phyloP scores from a whole-genome alignment of 495 filamentous ascomycete species.

The Penicillium tannophilum region DNA sequence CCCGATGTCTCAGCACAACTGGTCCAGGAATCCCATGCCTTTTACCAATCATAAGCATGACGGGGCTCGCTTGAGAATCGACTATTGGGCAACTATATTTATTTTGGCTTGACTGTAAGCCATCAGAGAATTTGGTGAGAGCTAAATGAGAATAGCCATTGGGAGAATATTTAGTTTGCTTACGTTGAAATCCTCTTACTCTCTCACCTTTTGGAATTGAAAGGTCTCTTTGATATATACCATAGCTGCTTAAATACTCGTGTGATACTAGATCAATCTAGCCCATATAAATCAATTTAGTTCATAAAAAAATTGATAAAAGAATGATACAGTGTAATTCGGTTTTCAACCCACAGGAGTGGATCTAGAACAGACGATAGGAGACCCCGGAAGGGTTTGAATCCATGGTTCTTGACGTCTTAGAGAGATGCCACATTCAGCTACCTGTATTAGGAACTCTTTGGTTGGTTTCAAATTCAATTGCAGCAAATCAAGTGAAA shows the following conservation, averaged over 20 bases:
- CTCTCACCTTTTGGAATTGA: constrained; percentile 7
- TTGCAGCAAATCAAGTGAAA: not conserved
- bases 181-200: constrained; percentile 9
- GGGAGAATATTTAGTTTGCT: constrained; percentile 1
- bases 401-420: constrained; percentile 1
- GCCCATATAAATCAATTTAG: not conserved
- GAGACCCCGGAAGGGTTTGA: not conserved
- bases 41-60: constrained; percentile 51
- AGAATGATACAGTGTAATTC: no score
- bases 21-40: constrained; percentile 62
- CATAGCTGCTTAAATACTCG: constrained; percentile 9
- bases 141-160: constrained; percentile 9
- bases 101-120: not conserved
- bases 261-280: constrained; percentile 1
- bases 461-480: no score
- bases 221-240: constrained; percentile 18
- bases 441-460: no score
- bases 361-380: not conserved
- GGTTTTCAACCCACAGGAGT: not conserved
- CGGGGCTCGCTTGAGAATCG: not conserved
- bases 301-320: no score
- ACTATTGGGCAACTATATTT: not conserved
- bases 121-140: constrained; percentile 6
- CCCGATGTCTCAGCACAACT: constrained; percentile 49
- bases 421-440: not conserved